Evolutionary conservation across 495 filamentous ascomycete species (phyloP).

Genomic region (Penicillium mononematosum): DNA sequence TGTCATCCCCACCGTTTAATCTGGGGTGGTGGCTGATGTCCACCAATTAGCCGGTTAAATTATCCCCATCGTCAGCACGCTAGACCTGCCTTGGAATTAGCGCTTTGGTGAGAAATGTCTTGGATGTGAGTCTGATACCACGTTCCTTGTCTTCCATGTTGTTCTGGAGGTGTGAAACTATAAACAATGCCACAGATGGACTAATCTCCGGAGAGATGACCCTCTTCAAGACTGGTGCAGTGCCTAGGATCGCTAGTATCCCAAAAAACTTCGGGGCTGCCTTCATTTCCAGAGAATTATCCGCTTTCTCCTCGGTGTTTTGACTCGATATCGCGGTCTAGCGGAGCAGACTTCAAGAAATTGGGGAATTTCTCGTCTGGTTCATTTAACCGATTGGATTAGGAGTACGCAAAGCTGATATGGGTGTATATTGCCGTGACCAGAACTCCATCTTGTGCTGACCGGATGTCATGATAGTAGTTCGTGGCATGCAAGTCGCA

Average conservation of each 20-base stretch:
- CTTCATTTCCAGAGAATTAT: background rate
- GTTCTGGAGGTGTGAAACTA: conserved; percentile 11
- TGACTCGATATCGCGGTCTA: background rate
- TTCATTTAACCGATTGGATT: conserved; percentile 1
- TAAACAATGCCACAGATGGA: conserved; percentile 15
- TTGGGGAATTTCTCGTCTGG: background rate
- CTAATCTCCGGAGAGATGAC: conserved; percentile 14
- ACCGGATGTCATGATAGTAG: background rate
- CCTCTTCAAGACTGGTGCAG: conserved; percentile 18
- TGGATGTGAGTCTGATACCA: conserved; percentile 13
- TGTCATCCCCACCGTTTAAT: conserved; percentile 14
- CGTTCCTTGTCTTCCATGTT: background rate
- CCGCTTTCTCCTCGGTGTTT: background rate
- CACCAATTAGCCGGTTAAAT: conserved; percentile 15
- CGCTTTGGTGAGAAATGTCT: conserved; percentile 16
- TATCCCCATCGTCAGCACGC: background rate
- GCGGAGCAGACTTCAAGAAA: background rate
- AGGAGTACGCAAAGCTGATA: background rate
- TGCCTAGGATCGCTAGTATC: conserved; percentile 3
- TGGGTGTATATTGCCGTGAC: background rate
- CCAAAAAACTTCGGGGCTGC: background rate
- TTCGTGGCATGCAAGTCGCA: background rate
- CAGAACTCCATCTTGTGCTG: background rate
- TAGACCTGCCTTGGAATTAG: conserved; percentile 7
- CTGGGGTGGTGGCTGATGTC: background rate